Percentiles rank a stretch among this genome's conserved stretches.
Conservation (phyloP, 164 flowering plant species). For the Saururus chinensis region DNA sequence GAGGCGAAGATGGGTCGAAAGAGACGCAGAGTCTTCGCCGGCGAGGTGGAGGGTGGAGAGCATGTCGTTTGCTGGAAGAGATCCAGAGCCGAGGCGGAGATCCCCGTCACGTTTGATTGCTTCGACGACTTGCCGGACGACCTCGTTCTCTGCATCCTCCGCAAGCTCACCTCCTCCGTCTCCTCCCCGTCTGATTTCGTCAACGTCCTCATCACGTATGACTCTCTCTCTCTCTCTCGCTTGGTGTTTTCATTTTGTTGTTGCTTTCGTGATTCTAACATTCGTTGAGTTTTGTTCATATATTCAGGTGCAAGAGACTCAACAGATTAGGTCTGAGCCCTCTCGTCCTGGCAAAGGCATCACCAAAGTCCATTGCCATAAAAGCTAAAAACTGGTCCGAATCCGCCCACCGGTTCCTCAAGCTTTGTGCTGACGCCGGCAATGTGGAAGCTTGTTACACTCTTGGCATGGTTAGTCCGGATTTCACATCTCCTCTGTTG, state of each 20-base stretch:
- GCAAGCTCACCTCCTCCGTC: conserved; percentile 47
- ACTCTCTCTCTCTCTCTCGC: not conserved
- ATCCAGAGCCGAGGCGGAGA: conserved; percentile 11
- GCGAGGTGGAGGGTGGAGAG: not conserved
- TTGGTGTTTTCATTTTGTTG: not conserved
- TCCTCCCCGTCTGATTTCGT: conserved; percentile 43
- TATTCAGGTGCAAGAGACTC: conserved; percentile 61
- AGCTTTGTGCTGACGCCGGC: conserved; percentile 60
- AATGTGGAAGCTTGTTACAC: conserved; percentile 66
- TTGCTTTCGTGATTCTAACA: not conserved
- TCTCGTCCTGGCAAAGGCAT: conserved; percentile 44
- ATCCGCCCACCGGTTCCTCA: conserved; percentile 59
- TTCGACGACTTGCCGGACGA: conserved; percentile 68
- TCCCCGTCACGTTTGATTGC: conserved; percentile 18
- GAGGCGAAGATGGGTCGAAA: conserved; percentile 2
- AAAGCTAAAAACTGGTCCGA: conserved; percentile 58
- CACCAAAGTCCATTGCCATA: conserved; percentile 32
- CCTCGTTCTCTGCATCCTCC: conserved; percentile 44
- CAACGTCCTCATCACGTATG: conserved; percentile 50
- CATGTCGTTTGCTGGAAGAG: conserved; percentile 15
- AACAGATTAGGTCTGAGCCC: conserved; percentile 39
- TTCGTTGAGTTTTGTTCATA: not conserved
- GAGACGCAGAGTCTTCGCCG: not conserved
- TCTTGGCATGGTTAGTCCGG: conserved; percentile 62
- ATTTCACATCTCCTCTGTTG: not conserved